Evolutionary conservation across 305 asterid genomes (phyloP).

Genomic region (Ajuga reptans): DNA sequence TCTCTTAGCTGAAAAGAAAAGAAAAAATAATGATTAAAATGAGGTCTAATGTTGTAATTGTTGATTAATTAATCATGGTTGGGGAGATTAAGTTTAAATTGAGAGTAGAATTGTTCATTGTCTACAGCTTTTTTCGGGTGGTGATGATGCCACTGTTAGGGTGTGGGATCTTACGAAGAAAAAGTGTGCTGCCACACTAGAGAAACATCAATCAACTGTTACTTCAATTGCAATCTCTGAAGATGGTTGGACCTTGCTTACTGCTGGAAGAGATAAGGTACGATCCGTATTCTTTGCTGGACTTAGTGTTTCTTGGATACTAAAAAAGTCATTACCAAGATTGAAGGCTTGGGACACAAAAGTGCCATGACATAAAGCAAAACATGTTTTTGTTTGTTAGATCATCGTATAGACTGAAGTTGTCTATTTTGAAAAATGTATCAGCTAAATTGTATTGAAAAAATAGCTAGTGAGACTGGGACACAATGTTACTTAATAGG

Average conservation of each 20-base stretch:
- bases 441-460: not conserved
- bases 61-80: not conserved
- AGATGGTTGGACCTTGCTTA: constrained; percentile 84
- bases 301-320: not conserved
- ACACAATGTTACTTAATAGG: not conserved
- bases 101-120: constrained; percentile 16
- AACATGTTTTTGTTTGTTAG: not conserved
- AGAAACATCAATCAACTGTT: constrained; percentile 79
- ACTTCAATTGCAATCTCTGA: constrained; percentile 81
- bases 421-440: not conserved
- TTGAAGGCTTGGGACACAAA: not conserved
- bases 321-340: not conserved
- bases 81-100: not conserved
- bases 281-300: not conserved
- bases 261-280: constrained; percentile 96
- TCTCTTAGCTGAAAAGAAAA: constrained; percentile 13
- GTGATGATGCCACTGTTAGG: constrained; percentile 71
- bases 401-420: not conserved
- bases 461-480: not conserved
- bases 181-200: constrained; percentile 65
- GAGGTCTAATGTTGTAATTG: constrained; percentile 5
- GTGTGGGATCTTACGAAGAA: constrained; percentile 80
- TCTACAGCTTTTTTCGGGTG: constrained; percentile 69
- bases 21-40: not conserved
- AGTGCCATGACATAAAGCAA: not conserved